A percentile compares a stretch with the other conserved stretches of the same genome.
These are phyloP conservation scores for Rhizopogon roseolus DNA, from an alignment of 768 basidiomycete genomes.

Conservation along the genomic window DNA sequence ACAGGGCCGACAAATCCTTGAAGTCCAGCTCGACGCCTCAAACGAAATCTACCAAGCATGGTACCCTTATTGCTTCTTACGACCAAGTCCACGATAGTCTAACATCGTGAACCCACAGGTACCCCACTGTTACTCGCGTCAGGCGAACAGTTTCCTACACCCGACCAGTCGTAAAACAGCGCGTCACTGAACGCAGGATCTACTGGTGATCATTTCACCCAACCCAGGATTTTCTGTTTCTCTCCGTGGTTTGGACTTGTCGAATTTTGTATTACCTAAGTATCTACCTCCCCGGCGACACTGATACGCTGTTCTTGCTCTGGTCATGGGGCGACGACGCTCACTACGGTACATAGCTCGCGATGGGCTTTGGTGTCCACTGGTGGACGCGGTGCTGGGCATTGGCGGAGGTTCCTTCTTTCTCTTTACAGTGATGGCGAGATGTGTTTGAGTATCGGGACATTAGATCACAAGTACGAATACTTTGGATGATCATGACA, in stretches of 20 bases:
- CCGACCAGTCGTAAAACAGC: conserved; percentile 42
- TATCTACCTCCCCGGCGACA: conserved; percentile 23
- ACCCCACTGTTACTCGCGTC: conserved; percentile 76
- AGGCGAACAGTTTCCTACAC: conserved; percentile 65
- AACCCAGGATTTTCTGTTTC: background rate
- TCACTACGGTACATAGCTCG: conserved; percentile 13
- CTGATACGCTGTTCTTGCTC: conserved; percentile 41
- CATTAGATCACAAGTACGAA: conserved; percentile 8
- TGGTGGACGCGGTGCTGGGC: conserved; percentile 16
- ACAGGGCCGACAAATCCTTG: conserved; percentile 78
- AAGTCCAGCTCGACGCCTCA: conserved; percentile 68
- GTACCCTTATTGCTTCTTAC: conserved; percentile 25
- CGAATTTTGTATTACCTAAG: conserved; percentile 29
- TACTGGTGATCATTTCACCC: conserved; percentile 65
- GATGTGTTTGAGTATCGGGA: conserved; percentile 15
- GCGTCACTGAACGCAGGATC: conserved; percentile 69
- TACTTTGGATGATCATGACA: conserved; percentile 3
- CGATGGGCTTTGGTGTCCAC: conserved; percentile 2
- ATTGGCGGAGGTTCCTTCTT: conserved; percentile 7
- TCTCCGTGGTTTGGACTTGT: conserved; percentile 13
- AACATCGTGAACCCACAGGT: conserved; percentile 35
- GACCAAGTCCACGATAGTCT: conserved; percentile 1
- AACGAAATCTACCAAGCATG: conserved; percentile 66
- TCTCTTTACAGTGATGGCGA: conserved; percentile 6
- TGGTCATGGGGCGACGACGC: conserved; percentile 36